Conservation (phyloP, 192 early-diverging fungal species). For the Spizellomyces sp. region DNA sequence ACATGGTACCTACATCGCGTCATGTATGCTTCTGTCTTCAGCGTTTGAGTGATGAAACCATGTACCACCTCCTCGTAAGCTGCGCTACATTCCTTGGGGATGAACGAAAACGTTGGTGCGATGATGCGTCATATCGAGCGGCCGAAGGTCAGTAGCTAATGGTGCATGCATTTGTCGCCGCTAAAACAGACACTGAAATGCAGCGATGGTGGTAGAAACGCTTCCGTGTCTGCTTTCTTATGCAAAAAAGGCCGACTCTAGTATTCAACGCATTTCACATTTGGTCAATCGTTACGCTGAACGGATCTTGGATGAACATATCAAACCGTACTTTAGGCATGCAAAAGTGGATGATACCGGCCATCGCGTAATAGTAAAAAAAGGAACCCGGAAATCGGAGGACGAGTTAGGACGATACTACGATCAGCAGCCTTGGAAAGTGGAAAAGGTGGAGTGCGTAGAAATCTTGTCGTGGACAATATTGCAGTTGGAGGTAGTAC, state of each 20-base stretch:
- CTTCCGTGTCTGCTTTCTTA: not conserved
- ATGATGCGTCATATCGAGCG: not conserved
- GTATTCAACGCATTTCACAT: no score
- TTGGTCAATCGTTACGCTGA: conserved; percentile 8
- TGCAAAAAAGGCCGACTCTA: no score
- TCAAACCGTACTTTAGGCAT: conserved; percentile 35
- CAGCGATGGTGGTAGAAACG: not conserved
- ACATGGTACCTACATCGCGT: no score
- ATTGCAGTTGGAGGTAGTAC: conserved; percentile 20
- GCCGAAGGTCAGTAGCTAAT: not conserved
- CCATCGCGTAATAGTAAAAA: not conserved
- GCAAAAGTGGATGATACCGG: not conserved
- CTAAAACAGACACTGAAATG: not conserved
- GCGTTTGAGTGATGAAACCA: not conserved
- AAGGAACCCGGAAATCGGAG: not conserved
- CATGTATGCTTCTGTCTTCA: not conserved
- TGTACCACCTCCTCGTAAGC: conserved; percentile 14
- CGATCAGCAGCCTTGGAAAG: conserved; percentile 41
- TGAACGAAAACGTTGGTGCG: conserved; percentile 16
- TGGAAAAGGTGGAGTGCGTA: conserved; percentile 36
- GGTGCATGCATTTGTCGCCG: not conserved
- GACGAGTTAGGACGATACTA: conserved; percentile 1
- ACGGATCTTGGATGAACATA: conserved; percentile 20
- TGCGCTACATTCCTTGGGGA: conserved; percentile 33
- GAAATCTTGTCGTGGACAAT: conserved; percentile 32